Base-by-base conservation (phyloP, 2,329 filamentous ascomycete species). In the Talaromyces islandicus region DNA sequence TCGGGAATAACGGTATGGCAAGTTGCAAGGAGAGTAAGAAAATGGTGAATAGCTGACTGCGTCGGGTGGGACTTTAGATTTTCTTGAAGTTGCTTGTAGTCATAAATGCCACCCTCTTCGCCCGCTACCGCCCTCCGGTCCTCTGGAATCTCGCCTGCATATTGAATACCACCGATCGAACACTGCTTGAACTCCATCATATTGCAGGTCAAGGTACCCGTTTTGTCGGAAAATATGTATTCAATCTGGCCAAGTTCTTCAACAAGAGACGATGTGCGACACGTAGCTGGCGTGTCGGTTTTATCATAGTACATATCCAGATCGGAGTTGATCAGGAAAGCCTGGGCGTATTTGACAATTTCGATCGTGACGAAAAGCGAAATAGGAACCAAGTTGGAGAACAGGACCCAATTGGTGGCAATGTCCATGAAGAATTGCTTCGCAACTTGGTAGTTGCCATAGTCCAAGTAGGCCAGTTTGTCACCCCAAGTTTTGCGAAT, bases 1-100 rank as follows among this genome's bases (percentile, higher is more conserved):
- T 99, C 94, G 0, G 94, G 95, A 69, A 99, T 99, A 66, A 99
- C 94, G 0, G 94, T 99, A 74, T 99, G 94, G 68, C 94, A 99
- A 7, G 90, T 96, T 7, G 93, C 83, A 30, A 99, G 82, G 17
- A 99, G 82, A 2, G 90, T 84, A 55, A 97, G 81, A 74, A 99
- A 97, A 67, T 99, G 90, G 66, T 96, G 80, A 64, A 90, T 90
- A 24, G 80, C 80, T n/a, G 81, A 77, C 27, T 76, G 77, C n/a
- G 80, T 81, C 5, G 78, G 78, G 65, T 89, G 87, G 17, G 77
- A 82, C 62, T 83, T 79, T 54, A 90, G 77, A 70, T 96, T 96
- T 64, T 88, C 79, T 60, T 80, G 81, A 54, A 97, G 81, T 67
- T 82, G 83, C 67, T 89, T 88, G 74, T 95, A 96, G 71, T 95